Conservation (phyloP, 2,329 filamentous ascomycete genomes). For the Aureobasidium sp. region DNA sequence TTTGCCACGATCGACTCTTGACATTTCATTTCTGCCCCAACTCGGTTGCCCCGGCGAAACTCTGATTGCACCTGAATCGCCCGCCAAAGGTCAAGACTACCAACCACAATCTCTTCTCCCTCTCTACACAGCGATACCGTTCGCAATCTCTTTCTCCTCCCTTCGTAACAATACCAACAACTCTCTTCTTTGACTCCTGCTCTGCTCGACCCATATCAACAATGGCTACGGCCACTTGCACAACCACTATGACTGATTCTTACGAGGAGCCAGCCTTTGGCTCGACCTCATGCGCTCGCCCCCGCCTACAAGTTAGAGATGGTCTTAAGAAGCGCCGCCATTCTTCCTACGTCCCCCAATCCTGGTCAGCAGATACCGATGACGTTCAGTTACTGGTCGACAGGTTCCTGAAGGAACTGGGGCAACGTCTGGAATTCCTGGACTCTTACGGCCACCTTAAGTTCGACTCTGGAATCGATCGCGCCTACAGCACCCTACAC, state of each 20-base stretch:
- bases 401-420: conserved; percentile 75
- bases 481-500: conserved; percentile 77
- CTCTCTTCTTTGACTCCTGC: background rate
- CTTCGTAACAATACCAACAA: background rate
- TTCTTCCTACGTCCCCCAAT: conserved; percentile 37
- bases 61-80: conserved; percentile 5
- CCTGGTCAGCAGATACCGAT: conserved; percentile 38
- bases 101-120: background rate
- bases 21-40: background rate
- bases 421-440: conserved; percentile 76
- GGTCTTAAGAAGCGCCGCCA: conserved; percentile 32
- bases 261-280: conserved; percentile 37
- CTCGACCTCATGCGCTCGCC: conserved; percentile 26
- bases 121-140: no score
- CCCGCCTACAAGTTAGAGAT: conserved; percentile 20
- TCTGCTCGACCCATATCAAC: background rate
- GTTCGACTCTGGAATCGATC: conserved; percentile 73
- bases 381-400: conserved; percentile 51
- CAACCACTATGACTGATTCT: conserved; percentile 22
- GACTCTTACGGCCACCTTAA: conserved; percentile 80
- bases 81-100: background rate
- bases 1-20: background rate
- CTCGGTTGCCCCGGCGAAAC: conserved; percentile 9
- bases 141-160: background rate
- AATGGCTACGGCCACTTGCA: conserved; percentile 16